Base-by-base conservation (phyloP, 2,329 filamentous ascomycete species). In the Lasiodiplodia citricola region DNA sequence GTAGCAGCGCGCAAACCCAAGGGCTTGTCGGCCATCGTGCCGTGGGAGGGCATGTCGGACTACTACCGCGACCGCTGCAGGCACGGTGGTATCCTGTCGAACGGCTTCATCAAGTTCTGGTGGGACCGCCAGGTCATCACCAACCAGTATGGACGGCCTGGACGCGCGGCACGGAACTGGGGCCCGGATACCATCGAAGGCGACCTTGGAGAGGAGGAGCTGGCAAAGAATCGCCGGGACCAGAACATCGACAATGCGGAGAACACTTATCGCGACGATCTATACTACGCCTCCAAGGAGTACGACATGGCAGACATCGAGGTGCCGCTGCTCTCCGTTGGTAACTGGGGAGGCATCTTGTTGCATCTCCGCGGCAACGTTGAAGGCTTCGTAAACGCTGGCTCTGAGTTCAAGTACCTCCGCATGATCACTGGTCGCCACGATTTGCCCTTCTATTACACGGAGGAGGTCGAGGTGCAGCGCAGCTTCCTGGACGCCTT, bases 371-470 rank as follows among this genome's bases (percentile, higher is more conserved):
- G 90, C 8, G 90, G 90, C 2, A 92, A 92, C 71, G 83, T 92
- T 8, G 84, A 90, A 73, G 90, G 90, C 0, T 92, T 86, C 68
- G 80, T 80, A 1, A 83, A 88, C 58, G 90, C 90, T 0, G 88
- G 89, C 0, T 92, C 90, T 0, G 82, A 88, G 69, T 81, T 88
- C 70, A 92, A 92, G 76, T 93, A 90, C 71, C 82, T 92, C 0
- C 86, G 90, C 7, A 88, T 92, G 75, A 90, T 92, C 74, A 89
- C 87, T 0, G 90, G 91, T 2, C 84, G 91, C 0, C 90, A 93
- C 70, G 90, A 92, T 72, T 81, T 92, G 1, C 90, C 90, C 0
- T 92, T 92, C 75, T 93, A 92, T 79, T 91, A 92, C 74, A 77
- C 85, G 1, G 87, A 92, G 58, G 88, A 92, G 70, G 90, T 91